phyloP scores from a whole-genome alignment of 805 yeast genomes.

The Kodamaea fukazawae region DNA sequence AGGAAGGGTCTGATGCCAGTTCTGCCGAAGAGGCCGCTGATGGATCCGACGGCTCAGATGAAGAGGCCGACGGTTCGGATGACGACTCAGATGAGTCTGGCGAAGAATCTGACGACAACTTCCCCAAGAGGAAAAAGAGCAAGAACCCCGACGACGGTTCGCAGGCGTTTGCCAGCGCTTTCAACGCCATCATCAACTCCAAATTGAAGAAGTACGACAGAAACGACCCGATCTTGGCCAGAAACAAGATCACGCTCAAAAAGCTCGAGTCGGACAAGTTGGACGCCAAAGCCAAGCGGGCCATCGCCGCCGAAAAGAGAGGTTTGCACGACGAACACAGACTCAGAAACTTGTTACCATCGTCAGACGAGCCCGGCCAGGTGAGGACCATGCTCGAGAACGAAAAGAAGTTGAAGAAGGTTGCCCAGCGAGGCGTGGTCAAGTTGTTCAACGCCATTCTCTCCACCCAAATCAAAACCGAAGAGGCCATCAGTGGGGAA shows the following conservation, averaged over 20 bases:
- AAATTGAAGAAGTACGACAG: constrained; percentile 86
- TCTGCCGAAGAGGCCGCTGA: constrained; percentile 9
- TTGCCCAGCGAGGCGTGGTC: constrained; percentile 87
- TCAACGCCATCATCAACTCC: constrained; percentile 79
- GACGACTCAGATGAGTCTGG: constrained; percentile 16
- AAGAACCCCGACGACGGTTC: constrained; percentile 68
- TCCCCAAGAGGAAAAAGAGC: constrained; percentile 53
- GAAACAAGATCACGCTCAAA: constrained; percentile 68
- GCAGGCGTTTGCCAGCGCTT: constrained; percentile 74
- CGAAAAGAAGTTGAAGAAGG: constrained; percentile 69
- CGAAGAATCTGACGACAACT: constrained; percentile 24
- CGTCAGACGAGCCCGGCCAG: constrained; percentile 52
- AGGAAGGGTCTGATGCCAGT: constrained; percentile 8
- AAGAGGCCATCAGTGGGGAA: constrained; percentile 47
- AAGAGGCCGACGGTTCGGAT: constrained; percentile 3
- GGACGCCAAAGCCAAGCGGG: constrained; percentile 78
- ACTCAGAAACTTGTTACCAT: constrained; percentile 64
- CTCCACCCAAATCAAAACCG: constrained; percentile 67
- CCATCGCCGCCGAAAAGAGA: constrained; percentile 68
- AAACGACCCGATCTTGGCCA: constrained; percentile 84
- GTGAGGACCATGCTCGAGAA: constrained; percentile 58
- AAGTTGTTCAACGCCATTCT: constrained; percentile 79
- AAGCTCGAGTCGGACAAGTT: constrained; percentile 77
- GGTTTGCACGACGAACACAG: constrained; percentile 64
- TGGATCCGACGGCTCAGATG: constrained; percentile 1